Evolutionary conservation across 1,284 basidiomycete genomes (phyloP), one percentile per base, ranked within the genome.

Genomic region (Marasmius fiardii): DNA sequence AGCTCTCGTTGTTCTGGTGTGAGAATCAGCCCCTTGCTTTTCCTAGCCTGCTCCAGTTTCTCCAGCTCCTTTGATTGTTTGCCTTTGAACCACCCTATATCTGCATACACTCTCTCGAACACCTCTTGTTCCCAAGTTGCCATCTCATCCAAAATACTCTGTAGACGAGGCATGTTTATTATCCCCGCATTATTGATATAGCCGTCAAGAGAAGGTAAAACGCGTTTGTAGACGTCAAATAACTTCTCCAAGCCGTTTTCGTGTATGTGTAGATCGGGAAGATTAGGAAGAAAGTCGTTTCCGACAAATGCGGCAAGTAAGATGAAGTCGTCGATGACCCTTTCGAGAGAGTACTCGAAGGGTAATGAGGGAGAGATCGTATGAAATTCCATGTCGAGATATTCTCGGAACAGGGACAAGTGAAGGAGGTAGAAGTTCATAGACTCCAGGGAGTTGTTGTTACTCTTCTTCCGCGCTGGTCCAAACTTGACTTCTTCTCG

Each of bases 401-500:
- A 99, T 73, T 99, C 96, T 64, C 96, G 88, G 79, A 99, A 85
- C 45, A 99, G 79, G 11, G 92, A 97, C 33, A 99, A 80, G 72
- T 99, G 97, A 48, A 99, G 78, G 18, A 99, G 80, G 74, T 93
- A 98, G 74, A 99, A 99, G 70, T 90, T 98, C 63, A 93, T 91
- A 2, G 88, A 78, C 65, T 96, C 92, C 35, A 73, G 83, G 54
- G 62, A 93, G 87, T 82, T 83, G 60, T 80, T 81, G 61, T 78
- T 80, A 50, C 77, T 78, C 71, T 91, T 94, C 73, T 78, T 87
- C 70, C 81, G 85, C 55, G 86, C 78, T 12, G 93, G 90, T 16
- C 96, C 96, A 74, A 99, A 99, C 65, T 95, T 95, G 65, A 99
- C 97, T 74, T 99, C 96, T 73, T 99, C 97, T 60, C 97, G 86